A percentile compares a stretch with the other conserved stretches of the same genome.
These are phyloP conservation scores for Myxozyma vanderwaltii DNA, from an alignment of 805 yeast species.

Conservation along the genomic window DNA sequence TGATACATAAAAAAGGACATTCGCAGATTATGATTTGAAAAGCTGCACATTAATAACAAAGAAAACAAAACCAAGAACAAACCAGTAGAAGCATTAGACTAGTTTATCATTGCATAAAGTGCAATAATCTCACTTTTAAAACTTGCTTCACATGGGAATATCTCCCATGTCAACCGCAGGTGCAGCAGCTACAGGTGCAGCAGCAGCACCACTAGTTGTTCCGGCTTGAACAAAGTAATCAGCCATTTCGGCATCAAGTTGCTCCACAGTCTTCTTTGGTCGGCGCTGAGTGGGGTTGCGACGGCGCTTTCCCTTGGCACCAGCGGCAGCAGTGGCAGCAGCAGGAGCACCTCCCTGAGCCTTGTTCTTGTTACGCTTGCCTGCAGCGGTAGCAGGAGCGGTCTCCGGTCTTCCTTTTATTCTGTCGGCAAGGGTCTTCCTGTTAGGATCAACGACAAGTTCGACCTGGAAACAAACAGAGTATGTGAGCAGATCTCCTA, in stretches of 20 bases:
- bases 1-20: background rate
- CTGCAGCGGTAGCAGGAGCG: constrained; percentile 10
- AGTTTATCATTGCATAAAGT: background rate
- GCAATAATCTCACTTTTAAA: background rate
- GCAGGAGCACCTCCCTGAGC: constrained; percentile 3
- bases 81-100: background rate
- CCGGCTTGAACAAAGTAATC: constrained; percentile 65
- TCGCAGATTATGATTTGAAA: no score
- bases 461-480: constrained; percentile 51
- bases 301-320: constrained; percentile 38
- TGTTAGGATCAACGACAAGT: constrained; percentile 78
- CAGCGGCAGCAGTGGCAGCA: constrained; percentile 35
- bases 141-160: constrained; percentile 34
- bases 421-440: constrained; percentile 34
- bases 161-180: constrained; percentile 34
- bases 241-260: constrained; percentile 97
- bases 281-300: constrained; percentile 38
- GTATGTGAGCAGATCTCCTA: constrained; percentile 13
- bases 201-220: constrained; percentile 20
- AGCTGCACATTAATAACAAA: background rate
- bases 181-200: constrained; percentile 28
- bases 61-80: background rate
- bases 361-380: constrained; percentile 11
- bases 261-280: constrained; percentile 78
- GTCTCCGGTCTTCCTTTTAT: constrained; percentile 25